Percentiles rank a stretch among this genome's conserved stretches.
Conservation (phyloP, 2,329 filamentous ascomycete genomes). For the Cladosporium sp. region DNA sequence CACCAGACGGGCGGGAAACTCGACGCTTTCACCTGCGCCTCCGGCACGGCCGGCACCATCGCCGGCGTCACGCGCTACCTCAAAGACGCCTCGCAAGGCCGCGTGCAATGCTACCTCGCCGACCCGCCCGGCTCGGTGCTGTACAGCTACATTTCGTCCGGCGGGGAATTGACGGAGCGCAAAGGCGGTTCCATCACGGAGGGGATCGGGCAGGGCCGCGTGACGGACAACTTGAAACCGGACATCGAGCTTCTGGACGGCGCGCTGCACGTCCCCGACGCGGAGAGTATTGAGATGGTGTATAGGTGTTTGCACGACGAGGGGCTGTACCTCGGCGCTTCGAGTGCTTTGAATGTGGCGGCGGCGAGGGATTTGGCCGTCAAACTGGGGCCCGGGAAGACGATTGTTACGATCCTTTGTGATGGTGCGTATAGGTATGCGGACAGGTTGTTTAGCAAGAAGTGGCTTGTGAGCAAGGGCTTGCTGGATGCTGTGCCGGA, state of each 20-base stretch:
- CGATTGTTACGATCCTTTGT: constrained; percentile 87
- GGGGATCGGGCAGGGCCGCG: constrained; percentile 91
- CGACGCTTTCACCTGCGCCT: constrained; percentile 93
- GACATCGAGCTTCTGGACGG: constrained; percentile 83
- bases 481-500: constrained; percentile 75
- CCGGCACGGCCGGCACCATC: constrained; percentile 86
- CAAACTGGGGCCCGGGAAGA: constrained; percentile 81
- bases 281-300: constrained; percentile 96
- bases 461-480: constrained; percentile 85
- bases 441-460: constrained; percentile 84
- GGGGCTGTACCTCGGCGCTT: constrained; percentile 89
- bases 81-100: constrained; percentile 73
- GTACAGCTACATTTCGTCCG: constrained; percentile 83
- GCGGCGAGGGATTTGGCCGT: constrained; percentile 91
- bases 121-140: constrained; percentile 92
- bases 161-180: constrained; percentile 76
- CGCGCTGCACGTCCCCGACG: constrained; percentile 77
- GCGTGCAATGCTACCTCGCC: constrained; percentile 82
- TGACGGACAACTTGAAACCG: constrained; percentile 88
- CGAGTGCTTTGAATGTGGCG: constrained; percentile 89
- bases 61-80: constrained; percentile 84
- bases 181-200: constrained; percentile 88
- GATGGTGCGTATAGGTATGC: constrained; percentile 98
- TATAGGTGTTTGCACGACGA: constrained; percentile 95
- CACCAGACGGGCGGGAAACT: constrained; percentile 77